Base-by-base conservation (phyloP, 306 rosid species). In the Fragaria vesca region DNA sequence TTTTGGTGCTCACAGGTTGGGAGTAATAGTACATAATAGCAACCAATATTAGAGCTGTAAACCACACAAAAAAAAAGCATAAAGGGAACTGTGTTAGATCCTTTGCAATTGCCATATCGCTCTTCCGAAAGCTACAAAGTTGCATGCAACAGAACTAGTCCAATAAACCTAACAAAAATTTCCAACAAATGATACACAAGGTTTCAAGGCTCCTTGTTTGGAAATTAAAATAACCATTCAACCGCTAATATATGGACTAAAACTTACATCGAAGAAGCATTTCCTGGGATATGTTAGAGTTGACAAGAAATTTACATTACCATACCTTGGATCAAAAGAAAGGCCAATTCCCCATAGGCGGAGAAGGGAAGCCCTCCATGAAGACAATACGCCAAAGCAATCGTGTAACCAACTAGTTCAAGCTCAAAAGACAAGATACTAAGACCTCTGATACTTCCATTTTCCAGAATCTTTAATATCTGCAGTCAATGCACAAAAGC, bases 291-390 rank as follows among this genome's bases (percentile, higher is more conserved):
- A 48, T 60, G 57, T 11, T 47, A 74, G 13, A 69, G 48, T 3
- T 16, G 66, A 69, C 5, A 61, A 60, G 51, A 24, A 69, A 67
- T 5, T 5, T 30, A 76, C 16, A 76, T 3, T 16, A 76, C 67
- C 65, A 57, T 81, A 91, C 98, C 97, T 89, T 94, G 98, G 73
- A 89, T 78, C 87, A 90, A 85, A 76, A 94, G 97, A 84, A 94
- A 94, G 58, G 90, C 86, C 63, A 94, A 68, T 75, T 94, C 98
- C 73, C 98, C 98, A 60, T 87, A 94, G 55, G 98, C 98, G 2
- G 98, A 94, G 81, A 94, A 94, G 0, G 98, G 89, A 82, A 94
- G 98, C 21, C 97, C 95, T 66, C 91, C 88, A 91, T 90, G 87
- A 71, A 94, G 93, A 87, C 97, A 94, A 76, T 92, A 94, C 10